Conservation (phyloP, 1,139 yeast species). For the Taphrina communis region DNA sequence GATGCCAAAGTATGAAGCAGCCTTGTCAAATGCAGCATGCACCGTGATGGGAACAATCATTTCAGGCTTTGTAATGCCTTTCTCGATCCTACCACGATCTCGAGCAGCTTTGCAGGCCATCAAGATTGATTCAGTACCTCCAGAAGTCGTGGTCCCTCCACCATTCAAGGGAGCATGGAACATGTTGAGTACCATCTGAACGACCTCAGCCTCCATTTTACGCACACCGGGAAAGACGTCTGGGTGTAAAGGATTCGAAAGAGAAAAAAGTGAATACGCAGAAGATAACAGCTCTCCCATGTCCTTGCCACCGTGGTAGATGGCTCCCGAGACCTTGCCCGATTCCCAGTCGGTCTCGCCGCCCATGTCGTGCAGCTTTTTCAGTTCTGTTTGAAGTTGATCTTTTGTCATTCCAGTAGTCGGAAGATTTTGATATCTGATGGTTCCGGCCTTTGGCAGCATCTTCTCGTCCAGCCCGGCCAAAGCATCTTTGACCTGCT, state of each 20-base stretch:
- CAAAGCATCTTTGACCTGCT: conserved; percentile 62
- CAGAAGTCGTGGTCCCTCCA: conserved; percentile 83
- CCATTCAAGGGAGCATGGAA: conserved; percentile 75
- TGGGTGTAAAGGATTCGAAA: conserved; percentile 94
- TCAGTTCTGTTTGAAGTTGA: conserved; percentile 50
- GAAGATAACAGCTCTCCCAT: conserved; percentile 72
- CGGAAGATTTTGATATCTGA: conserved; percentile 64
- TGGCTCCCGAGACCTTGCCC: conserved; percentile 93
- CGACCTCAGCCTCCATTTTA: conserved; percentile 95
- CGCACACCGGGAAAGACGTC: conserved; percentile 96
- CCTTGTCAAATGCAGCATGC: conserved; percentile 96
- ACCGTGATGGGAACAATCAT: conserved; percentile 86
- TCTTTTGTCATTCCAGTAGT: conserved; percentile 59
- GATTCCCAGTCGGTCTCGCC: conserved; percentile 50
- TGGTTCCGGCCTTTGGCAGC: conserved; percentile 50
- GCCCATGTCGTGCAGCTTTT: conserved; percentile 33
- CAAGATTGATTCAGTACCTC: conserved; percentile 94
- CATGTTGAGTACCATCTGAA: conserved; percentile 80
- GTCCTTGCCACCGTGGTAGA: conserved; percentile 89
- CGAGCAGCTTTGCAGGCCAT: conserved; percentile 86
- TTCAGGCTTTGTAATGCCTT: conserved; percentile 76
- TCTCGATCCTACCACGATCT: conserved; percentile 65
- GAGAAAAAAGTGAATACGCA: conserved; percentile 77
- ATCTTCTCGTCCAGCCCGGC: conserved; percentile 58
- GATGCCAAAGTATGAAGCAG: conserved; percentile 88